A percentile compares a stretch with the other conserved stretches of the same genome.
These are phyloP conservation scores for Carex parvula DNA, from an alignment of 176 grass and related monocot genomes.

Conservation along the genomic window DNA sequence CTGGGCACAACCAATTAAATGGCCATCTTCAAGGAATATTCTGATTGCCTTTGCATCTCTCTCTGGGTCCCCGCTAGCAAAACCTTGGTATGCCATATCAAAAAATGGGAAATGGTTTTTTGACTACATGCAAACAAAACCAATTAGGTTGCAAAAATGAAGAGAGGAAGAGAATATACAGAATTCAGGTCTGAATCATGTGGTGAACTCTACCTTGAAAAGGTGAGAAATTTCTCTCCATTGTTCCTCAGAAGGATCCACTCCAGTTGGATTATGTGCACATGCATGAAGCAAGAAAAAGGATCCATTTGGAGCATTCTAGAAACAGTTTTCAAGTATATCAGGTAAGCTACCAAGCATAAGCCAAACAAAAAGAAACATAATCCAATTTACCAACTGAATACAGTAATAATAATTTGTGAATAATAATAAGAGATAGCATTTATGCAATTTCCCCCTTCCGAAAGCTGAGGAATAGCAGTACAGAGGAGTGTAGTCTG, in stretches of 20 bases:
- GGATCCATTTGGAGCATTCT: constrained; percentile 95
- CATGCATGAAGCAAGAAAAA: constrained; percentile 99
- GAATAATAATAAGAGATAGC: neutral
- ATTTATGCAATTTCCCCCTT: neutral
- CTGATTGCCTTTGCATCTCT: constrained; percentile 90
- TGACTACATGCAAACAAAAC: constrained; percentile 34
- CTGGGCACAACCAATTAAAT: constrained; percentile 90
- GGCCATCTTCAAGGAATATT: constrained; percentile 96
- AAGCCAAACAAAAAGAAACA: neutral
- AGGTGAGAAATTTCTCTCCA: constrained; percentile 94
- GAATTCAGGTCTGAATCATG: neutral
- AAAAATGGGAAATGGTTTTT: constrained; percentile 99
- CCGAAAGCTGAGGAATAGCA: neutral
- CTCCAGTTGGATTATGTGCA: constrained; percentile 96
- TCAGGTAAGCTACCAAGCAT: neutral
- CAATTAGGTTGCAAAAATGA: neutral
- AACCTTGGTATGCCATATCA: constrained; percentile 99
- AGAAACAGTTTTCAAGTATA: constrained; percentile 9
- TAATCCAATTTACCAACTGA: neutral
- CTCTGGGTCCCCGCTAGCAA: constrained; percentile 90
- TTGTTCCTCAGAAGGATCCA: constrained; percentile 97
- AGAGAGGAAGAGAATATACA: neutral
- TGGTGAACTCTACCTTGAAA: constrained; percentile 55
- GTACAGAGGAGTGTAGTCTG: neutral
- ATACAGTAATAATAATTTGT: neutral